A percentile compares a stretch with the other conserved stretches of the same genome.
phyloP scores from a whole-genome alignment of 352 stramenopile genomes.

The Globisporangium irregulare region DNA sequence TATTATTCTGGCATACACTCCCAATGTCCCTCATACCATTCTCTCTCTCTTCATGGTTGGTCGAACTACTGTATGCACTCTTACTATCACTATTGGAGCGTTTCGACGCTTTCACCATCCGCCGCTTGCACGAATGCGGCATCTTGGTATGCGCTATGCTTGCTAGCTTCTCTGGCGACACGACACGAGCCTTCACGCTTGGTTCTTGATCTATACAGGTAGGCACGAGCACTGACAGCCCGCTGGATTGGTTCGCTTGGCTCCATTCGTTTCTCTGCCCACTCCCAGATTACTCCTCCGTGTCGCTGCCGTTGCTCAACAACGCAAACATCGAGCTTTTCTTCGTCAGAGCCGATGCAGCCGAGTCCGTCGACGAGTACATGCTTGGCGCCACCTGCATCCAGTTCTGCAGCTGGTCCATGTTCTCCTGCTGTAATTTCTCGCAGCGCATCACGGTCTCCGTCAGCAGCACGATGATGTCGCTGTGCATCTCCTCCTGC shows the following conservation, averaged over 20 bases:
- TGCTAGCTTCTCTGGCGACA: not conserved
- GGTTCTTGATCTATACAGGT: not conserved
- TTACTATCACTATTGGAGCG: not conserved
- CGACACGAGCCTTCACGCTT: not conserved
- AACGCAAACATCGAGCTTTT: conserved; percentile 8
- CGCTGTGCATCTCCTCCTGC: conserved; percentile 85
- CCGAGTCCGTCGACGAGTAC: conserved; percentile 17
- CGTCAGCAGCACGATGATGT: conserved; percentile 74
- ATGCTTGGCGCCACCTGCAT: conserved; percentile 63
- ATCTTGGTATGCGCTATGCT: not conserved
- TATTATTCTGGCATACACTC: conserved; percentile 11
- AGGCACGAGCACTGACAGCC: not conserved
- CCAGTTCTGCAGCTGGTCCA: conserved; percentile 82
- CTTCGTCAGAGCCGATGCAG: conserved; percentile 13
- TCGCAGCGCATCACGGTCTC: conserved; percentile 82
- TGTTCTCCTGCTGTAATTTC: conserved; percentile 74
- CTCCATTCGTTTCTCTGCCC: not conserved
- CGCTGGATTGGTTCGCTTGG: not conserved
- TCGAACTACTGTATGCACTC: not conserved
- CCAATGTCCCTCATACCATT: not conserved
- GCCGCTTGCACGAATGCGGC: not conserved
- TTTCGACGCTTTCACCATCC: not conserved
- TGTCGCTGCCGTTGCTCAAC: conserved; percentile 11
- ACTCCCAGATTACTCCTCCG: conserved; percentile 6
- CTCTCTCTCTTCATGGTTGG: not conserved